Conservation (phyloP, 2,329 filamentous ascomycete species). For the Aspergillus ochraceoroseus region DNA sequence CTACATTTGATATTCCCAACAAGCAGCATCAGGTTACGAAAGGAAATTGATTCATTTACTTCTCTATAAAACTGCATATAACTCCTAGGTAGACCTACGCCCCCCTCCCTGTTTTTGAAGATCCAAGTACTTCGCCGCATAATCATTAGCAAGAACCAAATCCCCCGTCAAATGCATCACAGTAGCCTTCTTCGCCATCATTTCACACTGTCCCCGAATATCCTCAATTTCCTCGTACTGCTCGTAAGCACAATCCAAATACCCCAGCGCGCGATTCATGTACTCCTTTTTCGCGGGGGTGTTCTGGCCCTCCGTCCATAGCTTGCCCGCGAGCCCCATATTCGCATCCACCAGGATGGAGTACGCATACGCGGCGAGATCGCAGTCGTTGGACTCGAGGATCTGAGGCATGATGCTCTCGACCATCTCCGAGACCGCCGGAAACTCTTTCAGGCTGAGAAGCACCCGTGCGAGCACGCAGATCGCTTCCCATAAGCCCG, state of each 20-base stretch:
- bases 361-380: conserved; percentile 63
- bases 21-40: too few species aligned
- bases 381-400: conserved; percentile 63
- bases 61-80: not conserved
- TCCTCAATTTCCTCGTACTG: conserved; percentile 66
- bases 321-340: conserved; percentile 65
- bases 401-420: conserved; percentile 68
- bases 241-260: conserved; percentile 59
- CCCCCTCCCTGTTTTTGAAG: conserved; percentile 48
- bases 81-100: conserved; percentile 3
- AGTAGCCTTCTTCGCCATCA: conserved; percentile 75
- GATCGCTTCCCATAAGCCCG: conserved; percentile 67
- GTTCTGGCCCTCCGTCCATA: conserved; percentile 31
- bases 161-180: conserved; percentile 69
- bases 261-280: conserved; percentile 55
- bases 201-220: conserved; percentile 65
- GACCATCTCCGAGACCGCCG: conserved; percentile 60
- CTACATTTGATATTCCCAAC: too few species aligned
- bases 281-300: conserved; percentile 49
- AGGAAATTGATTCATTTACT: not conserved
- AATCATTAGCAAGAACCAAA: conserved; percentile 58
- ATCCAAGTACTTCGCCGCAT: conserved; percentile 60
- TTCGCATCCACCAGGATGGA: conserved; percentile 68
- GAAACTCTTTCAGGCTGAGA: conserved; percentile 65
- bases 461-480: conserved; percentile 64